A percentile compares a stretch with the other conserved stretches of the same genome.
Evolutionary conservation across 768 basidiomycete genomes (phyloP).

Genomic region (Phaeolepiota aurea): DNA sequence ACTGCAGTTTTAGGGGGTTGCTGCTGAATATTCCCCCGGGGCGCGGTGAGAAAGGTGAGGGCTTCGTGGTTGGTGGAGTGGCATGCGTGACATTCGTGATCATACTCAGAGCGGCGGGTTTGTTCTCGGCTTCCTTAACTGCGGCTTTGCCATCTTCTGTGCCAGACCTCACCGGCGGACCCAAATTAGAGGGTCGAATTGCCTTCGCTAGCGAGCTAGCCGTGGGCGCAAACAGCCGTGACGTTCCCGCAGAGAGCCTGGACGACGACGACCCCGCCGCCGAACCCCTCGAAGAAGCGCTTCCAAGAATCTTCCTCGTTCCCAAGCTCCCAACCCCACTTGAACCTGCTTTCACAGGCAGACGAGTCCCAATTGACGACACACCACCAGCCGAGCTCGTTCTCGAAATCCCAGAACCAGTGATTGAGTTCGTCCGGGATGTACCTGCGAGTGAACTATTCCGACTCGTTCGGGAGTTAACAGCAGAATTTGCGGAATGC

Average conservation of each 20-base stretch:
- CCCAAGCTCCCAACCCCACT: constrained; percentile 25
- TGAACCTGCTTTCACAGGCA: constrained; percentile 11
- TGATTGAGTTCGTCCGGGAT: constrained; percentile 9
- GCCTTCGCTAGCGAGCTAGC: constrained; percentile 69
- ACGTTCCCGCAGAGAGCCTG: constrained; percentile 19
- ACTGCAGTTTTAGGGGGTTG: constrained; percentile 35
- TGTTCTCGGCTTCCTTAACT: constrained; percentile 3
- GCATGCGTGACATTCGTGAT: constrained; percentile 28
- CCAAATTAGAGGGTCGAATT: constrained; percentile 11
- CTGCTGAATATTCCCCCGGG: constrained; percentile 38
- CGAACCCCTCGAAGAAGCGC: constrained; percentile 12
- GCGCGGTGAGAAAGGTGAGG: constrained; percentile 19
- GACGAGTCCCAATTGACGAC: constrained; percentile 37
- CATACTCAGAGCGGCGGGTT: constrained; percentile 14
- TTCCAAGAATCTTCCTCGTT: constrained; percentile 16
- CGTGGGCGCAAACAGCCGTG: constrained; percentile 62
- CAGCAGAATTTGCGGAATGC: constrained; percentile 8
- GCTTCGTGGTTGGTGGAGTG: neutral
- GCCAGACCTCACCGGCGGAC: constrained; percentile 5
- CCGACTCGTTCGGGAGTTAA: constrained; percentile 1
- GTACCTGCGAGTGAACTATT: constrained; percentile 10
- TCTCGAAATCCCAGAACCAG: constrained; percentile 12
- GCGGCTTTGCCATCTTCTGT: constrained; percentile 6
- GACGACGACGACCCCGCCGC: constrained; percentile 24
- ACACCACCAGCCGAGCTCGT: constrained; percentile 17